Evolutionary conservation across 768 basidiomycete genomes (phyloP), one percentile per base, ranked within the genome.

Genomic region (Polyporus arcularius): DNA sequence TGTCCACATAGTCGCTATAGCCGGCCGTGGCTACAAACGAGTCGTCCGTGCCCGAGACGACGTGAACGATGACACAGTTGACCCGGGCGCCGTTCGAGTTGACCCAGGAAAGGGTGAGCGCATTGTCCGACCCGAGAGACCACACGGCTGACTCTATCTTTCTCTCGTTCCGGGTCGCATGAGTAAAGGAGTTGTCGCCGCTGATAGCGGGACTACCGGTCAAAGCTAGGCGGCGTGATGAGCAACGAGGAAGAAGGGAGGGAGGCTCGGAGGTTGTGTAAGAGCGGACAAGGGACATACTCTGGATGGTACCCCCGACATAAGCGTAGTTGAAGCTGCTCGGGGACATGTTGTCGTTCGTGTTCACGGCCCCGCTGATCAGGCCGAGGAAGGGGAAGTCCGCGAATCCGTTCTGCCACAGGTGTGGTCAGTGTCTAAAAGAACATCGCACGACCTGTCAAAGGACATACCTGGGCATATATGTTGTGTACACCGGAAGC

Each of bases 61-160:
- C 35, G 35, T 35, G 35, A 7, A 35, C 35, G 35, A 35, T 35
- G 35, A 35, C 35, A 35, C 35, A 6, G 35, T 6, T 35, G 35
- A 35, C 35, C 35, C 35, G 35, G 7, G 35, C 35, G 35, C 63
- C 57, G 48, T 68, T 62, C 11, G 55, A n/a, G 60, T 68, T 65
- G 38, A 65, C 43, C 67, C 67, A 68, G 10, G 41, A 50, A 26
- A 59, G 55, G 8, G 46, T 16, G n/a, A 65, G 49, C 9, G 38
- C 50, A n/a, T 32, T 52, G 28, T 53, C 50, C 16, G 30, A 9
- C 38, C 45, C 53, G 43, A 65, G 51, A 31, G 31, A 30, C 67
- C 67, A 68, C 31, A 68, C 63, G 10, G 67, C 62, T 53, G 64
- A 65, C 43, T 68, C 67, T 32, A 52, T 50, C 8, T 39, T 26